phyloP scores from a whole-genome alignment of 352 stramenopile genomes.

The Bremia lactucae region DNA sequence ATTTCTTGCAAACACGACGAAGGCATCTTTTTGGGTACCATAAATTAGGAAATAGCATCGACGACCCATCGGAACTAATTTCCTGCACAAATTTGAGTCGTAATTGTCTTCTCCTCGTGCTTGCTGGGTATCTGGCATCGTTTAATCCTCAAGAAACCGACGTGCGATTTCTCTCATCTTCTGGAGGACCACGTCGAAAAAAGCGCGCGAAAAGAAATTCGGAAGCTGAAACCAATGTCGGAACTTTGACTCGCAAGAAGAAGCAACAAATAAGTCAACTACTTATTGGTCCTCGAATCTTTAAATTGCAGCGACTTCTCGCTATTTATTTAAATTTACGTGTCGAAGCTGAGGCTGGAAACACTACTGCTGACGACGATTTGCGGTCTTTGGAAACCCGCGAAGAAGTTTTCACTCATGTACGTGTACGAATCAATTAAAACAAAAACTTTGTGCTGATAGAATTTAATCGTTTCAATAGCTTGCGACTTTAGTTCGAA shows the following conservation, averaged over 20 bases:
- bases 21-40: constrained; percentile 59
- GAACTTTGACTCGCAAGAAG: constrained; percentile 14
- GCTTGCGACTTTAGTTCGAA: constrained; percentile 61
- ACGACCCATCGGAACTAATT: constrained; percentile 32
- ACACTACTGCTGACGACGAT: constrained; percentile 5
- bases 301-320: constrained; percentile 55
- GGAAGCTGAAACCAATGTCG: constrained; percentile 3
- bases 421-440: constrained; percentile 15
- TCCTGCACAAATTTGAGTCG: constrained; percentile 48
- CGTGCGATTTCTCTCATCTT: constrained; percentile 58
- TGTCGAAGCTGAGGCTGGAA: constrained; percentile 29
- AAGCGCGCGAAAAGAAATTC: constrained; percentile 30
- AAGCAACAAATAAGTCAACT: constrained; percentile 47
- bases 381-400: constrained; percentile 28
- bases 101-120: constrained; percentile 57
- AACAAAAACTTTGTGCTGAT: background rate
- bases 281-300: constrained; percentile 62
- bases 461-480: constrained; percentile 8
- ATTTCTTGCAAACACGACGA: constrained; percentile 38
- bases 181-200: constrained; percentile 36
- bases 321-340: constrained; percentile 72
- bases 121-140: constrained; percentile 63
- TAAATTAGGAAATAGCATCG: constrained; percentile 19
- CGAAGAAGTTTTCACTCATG: constrained; percentile 70
- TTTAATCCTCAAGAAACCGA: constrained; percentile 77